Evolutionary conservation across 2,329 filamentous ascomycete species (phyloP), one percentile per base, ranked within the genome.

Genomic region (Phaeosphaeria sp.): DNA sequence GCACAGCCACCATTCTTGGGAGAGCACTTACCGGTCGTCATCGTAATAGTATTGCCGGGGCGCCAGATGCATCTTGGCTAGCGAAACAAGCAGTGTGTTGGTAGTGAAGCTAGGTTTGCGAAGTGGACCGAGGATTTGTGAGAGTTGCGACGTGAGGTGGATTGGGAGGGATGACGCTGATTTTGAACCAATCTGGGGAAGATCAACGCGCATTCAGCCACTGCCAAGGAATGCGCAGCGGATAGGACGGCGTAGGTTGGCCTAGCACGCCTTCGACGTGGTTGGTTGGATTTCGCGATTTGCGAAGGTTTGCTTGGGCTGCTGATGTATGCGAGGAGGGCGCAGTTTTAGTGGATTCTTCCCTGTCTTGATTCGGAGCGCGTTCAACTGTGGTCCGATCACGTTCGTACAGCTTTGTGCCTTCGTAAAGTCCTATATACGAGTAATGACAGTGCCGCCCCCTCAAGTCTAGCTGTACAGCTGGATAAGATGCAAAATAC

Each of bases 11-110:
- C 51, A 56, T 18, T 50, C 41, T 43, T 43, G 41, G 44, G 55
- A 43, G 48, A 21, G 49, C 46, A 72, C 69, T 44, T 68, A 73
- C 67, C 30, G 33, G 43, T 64, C 60, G 52, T 65, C 53, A 56
- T 65, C 56, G 42, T 58, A 58, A 23, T 60, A 63, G 33, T 50
- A 55, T 52, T 68, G 64, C 60, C 70, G 65, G 52, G 64, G 52
- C 33, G 62, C 56, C n/a, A 72, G 55, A 57, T 60, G 42, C 61
- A 66, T 64, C 5, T 50, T 63, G 15, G n/a, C 50, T 39, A 22
- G 5, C 17, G 15, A 49, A 47, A 42, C 23, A 48, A 56, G 53
- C 23, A 44, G 50, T 53, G 41, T 36, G 50, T 20, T 23, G 17
- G 23, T n/a, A 52, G 25, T 42, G 55, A 36, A 50, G 50, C 58